Base-by-base conservation (phyloP, 495 filamentous ascomycete genomes). In the Cladorrhinum samala region DNA sequence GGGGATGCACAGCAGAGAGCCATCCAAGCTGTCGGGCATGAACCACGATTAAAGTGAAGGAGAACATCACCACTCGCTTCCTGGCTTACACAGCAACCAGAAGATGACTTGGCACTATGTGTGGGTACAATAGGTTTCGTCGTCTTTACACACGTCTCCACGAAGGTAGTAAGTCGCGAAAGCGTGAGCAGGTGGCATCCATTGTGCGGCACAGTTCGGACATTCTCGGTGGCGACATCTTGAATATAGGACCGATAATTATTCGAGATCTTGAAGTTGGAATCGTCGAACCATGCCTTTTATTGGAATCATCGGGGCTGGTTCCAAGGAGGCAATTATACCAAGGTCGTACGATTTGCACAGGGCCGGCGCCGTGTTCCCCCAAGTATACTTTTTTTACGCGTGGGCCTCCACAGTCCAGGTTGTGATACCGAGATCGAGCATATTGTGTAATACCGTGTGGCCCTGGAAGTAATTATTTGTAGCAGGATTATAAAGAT, bases 191-290 rank as follows among this genome's bases (percentile, higher is more conserved):
- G 14, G 2, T 27, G 45, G 9, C 24, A 33, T 33, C 23, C 30
- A 23, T 47, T 27, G 24, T 27, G 30, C 45, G 45, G 45, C 45
- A 16, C 45, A 33, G 45, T 47, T 25, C n/a, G 45, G 45, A 47
- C 45, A 6, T 36, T 4, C 42, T 0, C 25, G 16, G 20, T 47
- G 45, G 45, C 23, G 30, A 33, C 9, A 17, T 13, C 7, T 17
- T 11, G 18, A 23, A 24, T 5, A 19, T 21, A 45, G 42, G 18
- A 17, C 5, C 14, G 18, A 24, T 14, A 7, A 20, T 17, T 19
- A 45, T 7, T 7, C 7, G 14, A 37, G 30, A 37, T 7, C 14
- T 37, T 14, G 30, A 37, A 37, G 30, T 37, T 37, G 30, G 7
- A 37, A 14, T 37, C 7, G 30, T 45, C 42, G n/a, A 45, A 24